Base-by-base conservation (phyloP, 345 rosid genomes). In the Eucalyptus marginata region DNA sequence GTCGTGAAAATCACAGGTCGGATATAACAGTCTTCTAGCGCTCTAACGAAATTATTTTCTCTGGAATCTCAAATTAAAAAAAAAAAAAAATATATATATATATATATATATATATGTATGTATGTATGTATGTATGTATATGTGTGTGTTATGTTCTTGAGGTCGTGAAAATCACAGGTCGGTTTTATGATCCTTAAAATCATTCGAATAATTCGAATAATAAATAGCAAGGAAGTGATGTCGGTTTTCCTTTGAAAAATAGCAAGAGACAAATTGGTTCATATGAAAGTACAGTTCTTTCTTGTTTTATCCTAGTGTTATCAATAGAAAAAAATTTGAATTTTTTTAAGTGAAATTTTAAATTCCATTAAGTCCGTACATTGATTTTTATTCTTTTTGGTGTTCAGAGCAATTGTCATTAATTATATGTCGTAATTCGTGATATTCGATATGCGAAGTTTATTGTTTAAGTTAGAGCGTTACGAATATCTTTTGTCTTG, bases 81-180 rank as follows among this genome's bases (percentile, higher is more conserved):
- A 47, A 2, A 47, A 9, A 0, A 54, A 18, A 54, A 20, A 54
- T 20, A 20, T 8, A 54, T 8, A 18, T 7, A 18, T 20, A 17
- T 27, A 27, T 1, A 29, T 54, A 20, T 20, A 20, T 20, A 12
- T 49, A 3, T 10, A 2, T 10, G 1, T 20, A 8, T 7, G 4
- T 44, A 5, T 44, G 9, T 44, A 6, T 44, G 47, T 56, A 9
- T 56, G 17, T 66, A 40, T 40, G 1, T 49, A 2, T 20, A 8
- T 8, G 8, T 44, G 3, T 44, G 10, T 44, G 10, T 44, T 56
- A 4, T 56, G 17, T 66, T 64, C 79, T 66, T 36, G 40, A 36
- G 40, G 40, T 36, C 40, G 40, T 36, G 40, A 36, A 36, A 36
- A 36, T 36, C 40, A 36, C 40, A 36, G 40, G 40, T 36, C 43